Percentiles rank a stretch among this genome's conserved stretches.
These are phyloP conservation scores for Helichrysum umbraculigerum DNA, from an alignment of 129 eudicot genomes.

Conservation along the genomic window DNA sequence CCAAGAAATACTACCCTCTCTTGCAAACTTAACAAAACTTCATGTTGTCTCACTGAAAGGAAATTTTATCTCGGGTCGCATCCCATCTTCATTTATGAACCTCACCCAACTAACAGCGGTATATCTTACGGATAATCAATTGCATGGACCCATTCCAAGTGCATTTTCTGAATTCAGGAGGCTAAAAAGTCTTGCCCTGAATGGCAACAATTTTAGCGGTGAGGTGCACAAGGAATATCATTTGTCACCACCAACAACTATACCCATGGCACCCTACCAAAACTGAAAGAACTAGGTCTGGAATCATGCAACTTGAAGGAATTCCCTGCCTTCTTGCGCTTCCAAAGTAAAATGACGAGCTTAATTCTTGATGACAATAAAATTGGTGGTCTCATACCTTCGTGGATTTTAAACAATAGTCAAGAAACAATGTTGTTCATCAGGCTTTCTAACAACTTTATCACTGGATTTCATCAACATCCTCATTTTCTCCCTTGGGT, in stretches of 20 bases:
- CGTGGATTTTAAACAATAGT: neutral
- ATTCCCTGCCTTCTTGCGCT: neutral
- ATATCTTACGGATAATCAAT: neutral
- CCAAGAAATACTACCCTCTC: neutral
- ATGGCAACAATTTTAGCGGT: neutral
- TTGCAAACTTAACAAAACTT: constrained; percentile 35
- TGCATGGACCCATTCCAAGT: constrained; percentile 17
- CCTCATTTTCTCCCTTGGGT: neutral
- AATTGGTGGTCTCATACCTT: neutral
- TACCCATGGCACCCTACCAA: neutral
- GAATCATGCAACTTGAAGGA: neutral
- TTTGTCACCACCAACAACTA: neutral
- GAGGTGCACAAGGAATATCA: neutral
- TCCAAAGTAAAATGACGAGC: neutral
- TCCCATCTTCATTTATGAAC: constrained; percentile 27
- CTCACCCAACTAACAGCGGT: neutral
- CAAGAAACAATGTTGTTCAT: neutral
- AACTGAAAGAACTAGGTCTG: neutral
- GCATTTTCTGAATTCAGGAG: neutral
- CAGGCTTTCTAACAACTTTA: neutral
- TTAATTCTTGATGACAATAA: neutral
- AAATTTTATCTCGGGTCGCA: neutral
- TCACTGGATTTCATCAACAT: neutral
- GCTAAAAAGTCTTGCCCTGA: neutral
- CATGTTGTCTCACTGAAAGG: rapidly evolving